Evolutionary conservation across 1,284 basidiomycete genomes (phyloP), one percentile per base, ranked within the genome.

Genomic region (Malassezia obtusa): DNA sequence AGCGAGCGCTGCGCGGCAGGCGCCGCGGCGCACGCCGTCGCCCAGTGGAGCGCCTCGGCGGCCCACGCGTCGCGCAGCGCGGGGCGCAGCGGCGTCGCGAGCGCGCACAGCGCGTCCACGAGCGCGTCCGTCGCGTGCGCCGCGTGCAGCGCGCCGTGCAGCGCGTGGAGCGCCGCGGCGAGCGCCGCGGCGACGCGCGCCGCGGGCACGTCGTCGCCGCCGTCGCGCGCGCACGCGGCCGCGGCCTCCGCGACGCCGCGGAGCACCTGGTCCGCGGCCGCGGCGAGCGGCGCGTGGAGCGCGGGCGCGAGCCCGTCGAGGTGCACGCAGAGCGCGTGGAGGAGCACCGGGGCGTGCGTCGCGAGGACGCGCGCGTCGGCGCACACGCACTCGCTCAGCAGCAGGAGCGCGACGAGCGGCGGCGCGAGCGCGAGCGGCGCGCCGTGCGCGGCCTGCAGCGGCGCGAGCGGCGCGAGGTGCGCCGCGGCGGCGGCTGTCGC

Each of bases 1-100:
- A 95, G 79, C 2, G 90, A 92, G 28, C 89, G 82, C 75, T 87
- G 89, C 0, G 91, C 89, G 26, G 85, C 83, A 45, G 84, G 83
- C 35, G 88, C 82, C 57, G 90, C 87, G 4, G 88, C 85, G 64
- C 87, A 90, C 1, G 84, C 80, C 3, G 88, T 89, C 2, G 88
- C 86, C 85, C 91, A 94, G 30, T 79, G 76, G 54, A 94, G 77
- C 2, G 88, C 86, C 26, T 88, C 68, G 5, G 83, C 82, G 6
- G 87, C 88, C 84, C 91, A 90, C 45, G 82, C 79, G 58, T 86
- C 82, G 25, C 82, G 78, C 33, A 92, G 57, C 24, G 28, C 32
- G 11, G 49, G 33, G 30, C 52, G 52, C 49, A 58, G 56, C 4
- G 57, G 49, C 43, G 57, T 55, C 19, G 54, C 50, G 26, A 61